Evolutionary conservation across 108 stramenopile species (phyloP), one percentile per base, ranked within the genome.

Genomic region (Cyclotella cryptica): DNA sequence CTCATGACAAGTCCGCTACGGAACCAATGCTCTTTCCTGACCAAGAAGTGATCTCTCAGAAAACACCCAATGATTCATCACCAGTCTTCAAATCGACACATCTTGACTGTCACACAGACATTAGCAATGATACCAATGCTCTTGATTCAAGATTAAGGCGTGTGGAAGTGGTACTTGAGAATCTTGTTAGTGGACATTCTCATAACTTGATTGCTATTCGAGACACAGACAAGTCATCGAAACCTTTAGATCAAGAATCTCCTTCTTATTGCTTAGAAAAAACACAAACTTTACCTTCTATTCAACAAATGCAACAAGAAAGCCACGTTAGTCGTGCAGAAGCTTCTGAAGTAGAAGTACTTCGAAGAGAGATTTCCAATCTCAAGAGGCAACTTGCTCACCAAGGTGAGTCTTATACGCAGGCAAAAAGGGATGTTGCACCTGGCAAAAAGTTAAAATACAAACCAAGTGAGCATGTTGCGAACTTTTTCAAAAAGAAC

Each of bases 81-180:
- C 35, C 35, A 6, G 35, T 35, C 2, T 5, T 35, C 35, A 35
- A 35, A 35, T 35, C 6, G 35, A 6, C 35, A 35, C 4, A 35
- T 35, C 35, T 35, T 35, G 49, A 21, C 8, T 51, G 1, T 19
- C 49, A 7, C 4, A n/a, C 21, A n/a, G 28, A 22, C 12, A 22
- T 26, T 14, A 58, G 22, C 13, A 4, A 58, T 42, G 39, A 52
- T 3, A 17, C 40, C 39, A 55, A 39, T 30, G 5, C 53, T 64
- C 27, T 74, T 60, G 68, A 69, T 47, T 63, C 44, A 30, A 72
- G 78, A 49, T n/a, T 79, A 22, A 42, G 63, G 11, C 66, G 78
- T 30, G 71, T 79, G 19, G 78, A 79, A 52, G 45, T 28, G 15
- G 22, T 68, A 46, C 46, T 79, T 43, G 78, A 79, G 42, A 42